phyloP scores from a whole-genome alignment of 176 grass and related monocot genomes.

The Zoysia japonica region DNA sequence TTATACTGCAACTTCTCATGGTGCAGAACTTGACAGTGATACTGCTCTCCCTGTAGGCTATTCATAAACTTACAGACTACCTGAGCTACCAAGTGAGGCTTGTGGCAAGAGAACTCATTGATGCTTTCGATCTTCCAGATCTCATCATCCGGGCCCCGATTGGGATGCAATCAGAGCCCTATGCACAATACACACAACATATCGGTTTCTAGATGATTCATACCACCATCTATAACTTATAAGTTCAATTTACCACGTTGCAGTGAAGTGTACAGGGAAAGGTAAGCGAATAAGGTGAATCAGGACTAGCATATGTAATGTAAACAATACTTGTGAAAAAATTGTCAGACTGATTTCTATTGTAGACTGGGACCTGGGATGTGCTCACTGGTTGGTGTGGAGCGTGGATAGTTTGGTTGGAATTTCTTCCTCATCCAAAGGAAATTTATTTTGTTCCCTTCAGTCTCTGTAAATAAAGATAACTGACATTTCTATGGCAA shows the following conservation, averaged over 20 bases:
- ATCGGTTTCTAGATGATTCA: slow-evolving; percentile 63
- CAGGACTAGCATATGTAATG: neutral
- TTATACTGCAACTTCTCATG: slow-evolving; percentile 1
- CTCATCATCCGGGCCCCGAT: slow-evolving; percentile 81
- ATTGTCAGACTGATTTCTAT: neutral
- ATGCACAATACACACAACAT: slow-evolving; percentile 76
- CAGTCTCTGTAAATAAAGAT: neutral
- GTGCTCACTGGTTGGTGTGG: neutral
- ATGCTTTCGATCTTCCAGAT: slow-evolving; percentile 89
- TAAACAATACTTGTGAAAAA: slow-evolving; percentile 11
- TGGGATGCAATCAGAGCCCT: slow-evolving; percentile 82
- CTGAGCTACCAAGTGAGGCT: slow-evolving; percentile 93
- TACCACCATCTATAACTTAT: slow-evolving; percentile 1
- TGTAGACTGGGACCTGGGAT: neutral
- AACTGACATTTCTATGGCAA: neutral
- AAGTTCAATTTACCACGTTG: neutral
- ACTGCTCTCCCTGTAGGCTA: slow-evolving; percentile 58
- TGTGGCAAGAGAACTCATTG: slow-evolving; percentile 69
- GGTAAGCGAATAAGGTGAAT: slow-evolving; percentile 1
- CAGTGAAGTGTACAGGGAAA: slow-evolving; percentile 5
- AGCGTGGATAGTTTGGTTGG: neutral
- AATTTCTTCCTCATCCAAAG: neutral
- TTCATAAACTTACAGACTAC: slow-evolving; percentile 89
- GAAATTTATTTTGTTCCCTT: neutral
- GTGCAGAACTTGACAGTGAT: slow-evolving; percentile 23